Conservation (phyloP, 177 flowering plant genomes). For the Vitis hybrid region DNA sequence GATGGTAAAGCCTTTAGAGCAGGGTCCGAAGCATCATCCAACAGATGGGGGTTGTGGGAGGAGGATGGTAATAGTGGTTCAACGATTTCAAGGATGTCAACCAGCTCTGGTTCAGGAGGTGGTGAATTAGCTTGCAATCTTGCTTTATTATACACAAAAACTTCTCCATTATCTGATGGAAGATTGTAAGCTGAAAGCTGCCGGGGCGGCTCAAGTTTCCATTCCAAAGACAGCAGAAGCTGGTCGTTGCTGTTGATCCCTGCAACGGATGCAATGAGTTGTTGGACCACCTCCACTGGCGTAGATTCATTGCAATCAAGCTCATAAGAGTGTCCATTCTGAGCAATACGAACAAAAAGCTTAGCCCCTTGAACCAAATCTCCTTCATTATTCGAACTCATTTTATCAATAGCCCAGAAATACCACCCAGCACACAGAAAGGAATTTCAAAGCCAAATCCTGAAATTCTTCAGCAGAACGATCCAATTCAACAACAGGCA, state of each 20-base stretch:
- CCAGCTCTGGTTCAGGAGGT: conserved; percentile 57
- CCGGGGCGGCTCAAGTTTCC: conserved; percentile 72
- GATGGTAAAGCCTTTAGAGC: conserved; percentile 93
- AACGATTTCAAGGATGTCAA: conserved; percentile 42
- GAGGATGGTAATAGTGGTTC: conserved; percentile 61
- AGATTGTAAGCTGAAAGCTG: conserved; percentile 75
- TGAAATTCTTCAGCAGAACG: not conserved
- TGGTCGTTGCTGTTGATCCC: conserved; percentile 67
- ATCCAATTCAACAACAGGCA: not conserved
- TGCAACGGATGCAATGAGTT: conserved; percentile 51
- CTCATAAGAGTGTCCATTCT: conserved; percentile 82
- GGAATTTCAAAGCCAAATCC: conserved; percentile 1
- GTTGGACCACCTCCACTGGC: conserved; percentile 66
- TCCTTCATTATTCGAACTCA: conserved; percentile 59
- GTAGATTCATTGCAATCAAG: conserved; percentile 74
- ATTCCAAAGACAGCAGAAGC: conserved; percentile 72
- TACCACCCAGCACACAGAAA: not conserved
- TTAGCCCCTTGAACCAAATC: conserved; percentile 45
- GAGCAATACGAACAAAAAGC: conserved; percentile 77
- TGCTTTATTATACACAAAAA: conserved; percentile 70
- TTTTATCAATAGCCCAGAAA: conserved; percentile 25
- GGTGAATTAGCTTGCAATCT: conserved; percentile 60
- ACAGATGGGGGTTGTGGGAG: conserved; percentile 61
- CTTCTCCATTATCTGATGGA: conserved; percentile 68
- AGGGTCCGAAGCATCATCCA: conserved; percentile 91